These are phyloP conservation scores for Hyaloscypha finlandica DNA, from an alignment of 495 filamentous ascomycete species.

Conservation along the genomic window DNA sequence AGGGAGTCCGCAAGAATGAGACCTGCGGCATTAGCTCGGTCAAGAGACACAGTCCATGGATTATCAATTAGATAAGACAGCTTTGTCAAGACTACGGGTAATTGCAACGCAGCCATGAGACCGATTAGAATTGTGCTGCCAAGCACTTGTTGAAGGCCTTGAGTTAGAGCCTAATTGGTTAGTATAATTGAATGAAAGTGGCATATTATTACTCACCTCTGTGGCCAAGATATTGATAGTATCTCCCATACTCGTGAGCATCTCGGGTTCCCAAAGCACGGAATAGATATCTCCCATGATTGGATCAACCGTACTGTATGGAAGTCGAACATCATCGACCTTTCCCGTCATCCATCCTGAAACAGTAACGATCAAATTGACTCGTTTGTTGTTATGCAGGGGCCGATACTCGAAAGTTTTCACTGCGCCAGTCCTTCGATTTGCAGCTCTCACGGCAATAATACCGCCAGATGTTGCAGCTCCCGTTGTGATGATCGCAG, in stretches of 20 bases:
- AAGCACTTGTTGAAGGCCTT: conserved; percentile 93
- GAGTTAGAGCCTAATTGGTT: conserved; percentile 67
- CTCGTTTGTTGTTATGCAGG: conserved; percentile 94
- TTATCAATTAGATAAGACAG: conserved; percentile 98
- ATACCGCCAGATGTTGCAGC: conserved; percentile 85
- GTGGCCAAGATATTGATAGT: conserved; percentile 98
- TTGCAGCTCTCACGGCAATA: conserved; percentile 82
- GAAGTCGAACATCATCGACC: conserved; percentile 92
- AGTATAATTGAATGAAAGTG: conserved; percentile 1
- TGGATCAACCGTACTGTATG: conserved; percentile 93
- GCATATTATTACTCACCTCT: conserved; percentile 61
- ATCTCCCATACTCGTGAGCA: conserved; percentile 94
- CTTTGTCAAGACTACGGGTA: conserved; percentile 91
- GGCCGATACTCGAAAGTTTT: conserved; percentile 96
- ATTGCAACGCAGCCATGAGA: conserved; percentile 91
- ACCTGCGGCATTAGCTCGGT: conserved; percentile 83
- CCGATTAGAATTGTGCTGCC: conserved; percentile 85
- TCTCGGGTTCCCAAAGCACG: conserved; percentile 96
- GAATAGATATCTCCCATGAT: conserved; percentile 99
- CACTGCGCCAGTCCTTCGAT: conserved; percentile 85
- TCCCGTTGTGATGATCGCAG: conserved; percentile 88
- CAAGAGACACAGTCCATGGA: conserved; percentile 93
- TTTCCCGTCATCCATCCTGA: conserved; percentile 99
- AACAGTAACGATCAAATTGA: conserved; percentile 94
- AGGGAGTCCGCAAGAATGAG: conserved; percentile 95